phyloP scores from a whole-genome alignment of 495 filamentous ascomycete species.

The Aspergillus haitiensis region DNA sequence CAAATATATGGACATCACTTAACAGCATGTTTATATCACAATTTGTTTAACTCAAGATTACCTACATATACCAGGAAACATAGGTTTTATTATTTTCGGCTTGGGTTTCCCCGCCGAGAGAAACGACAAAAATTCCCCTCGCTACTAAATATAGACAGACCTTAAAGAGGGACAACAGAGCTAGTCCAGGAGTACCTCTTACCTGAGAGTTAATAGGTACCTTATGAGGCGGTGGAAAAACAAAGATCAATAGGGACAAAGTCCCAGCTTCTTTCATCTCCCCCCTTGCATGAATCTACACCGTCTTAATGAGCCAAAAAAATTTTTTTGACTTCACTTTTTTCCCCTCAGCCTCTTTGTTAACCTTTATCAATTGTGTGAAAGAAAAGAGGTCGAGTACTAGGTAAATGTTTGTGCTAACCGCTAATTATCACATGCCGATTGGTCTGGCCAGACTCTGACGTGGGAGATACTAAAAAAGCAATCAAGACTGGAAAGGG shows the following conservation, averaged over 20 bases:
- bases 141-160: no score
- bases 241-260: neutral
- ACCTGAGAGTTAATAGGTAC: no score
- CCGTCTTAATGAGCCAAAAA: neutral
- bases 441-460: slow-evolving; percentile 14
- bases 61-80: no score
- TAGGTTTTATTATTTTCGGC: no score
- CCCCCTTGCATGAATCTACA: slow-evolving; percentile 2
- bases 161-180: no score
- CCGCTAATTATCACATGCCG: slow-evolving; percentile 16
- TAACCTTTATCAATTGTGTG: neutral
- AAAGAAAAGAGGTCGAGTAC: neutral
- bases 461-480: slow-evolving; percentile 13
- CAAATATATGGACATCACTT: no score
- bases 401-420: neutral
- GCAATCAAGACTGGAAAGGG: no score
- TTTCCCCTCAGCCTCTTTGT: neutral
- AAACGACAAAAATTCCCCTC: no score
- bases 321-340: neutral
- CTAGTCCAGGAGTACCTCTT: no score
- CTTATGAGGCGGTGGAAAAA: neutral
- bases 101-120: no score
- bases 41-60: no score
- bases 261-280: neutral
- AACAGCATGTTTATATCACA: no score